A percentile compares a stretch with the other conserved stretches of the same genome.
Evolutionary conservation across 768 basidiomycete genomes (phyloP).

Genomic region (Mrakia frigida): DNA sequence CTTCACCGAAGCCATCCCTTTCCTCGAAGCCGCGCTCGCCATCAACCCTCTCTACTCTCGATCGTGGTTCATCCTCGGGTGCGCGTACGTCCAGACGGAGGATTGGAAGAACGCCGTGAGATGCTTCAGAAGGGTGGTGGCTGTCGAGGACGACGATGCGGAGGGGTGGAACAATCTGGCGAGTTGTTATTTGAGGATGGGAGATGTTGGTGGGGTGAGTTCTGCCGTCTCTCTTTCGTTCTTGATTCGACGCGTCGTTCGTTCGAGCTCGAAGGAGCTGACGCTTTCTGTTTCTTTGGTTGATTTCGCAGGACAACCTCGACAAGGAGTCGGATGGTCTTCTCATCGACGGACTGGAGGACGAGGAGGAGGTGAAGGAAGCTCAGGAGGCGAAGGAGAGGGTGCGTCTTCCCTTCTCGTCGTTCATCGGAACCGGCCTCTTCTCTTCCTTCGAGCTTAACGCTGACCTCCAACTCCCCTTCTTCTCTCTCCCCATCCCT

Average conservation of each 20-base stretch:
- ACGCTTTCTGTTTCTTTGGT: no score
- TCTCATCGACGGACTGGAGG: constrained; percentile 23
- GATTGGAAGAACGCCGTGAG: constrained; percentile 77
- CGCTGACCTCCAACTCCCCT: not conserved
- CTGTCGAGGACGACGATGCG: constrained; percentile 89
- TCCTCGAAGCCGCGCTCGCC: constrained; percentile 65
- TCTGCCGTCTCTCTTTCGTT: no score
- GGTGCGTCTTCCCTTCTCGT: no score
- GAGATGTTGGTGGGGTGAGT: constrained; percentile 43
- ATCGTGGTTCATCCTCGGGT: constrained; percentile 96
- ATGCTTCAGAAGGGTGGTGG: constrained; percentile 78
- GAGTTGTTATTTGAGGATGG: constrained; percentile 83
- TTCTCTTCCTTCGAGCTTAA: not conserved
- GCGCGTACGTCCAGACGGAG: constrained; percentile 74
- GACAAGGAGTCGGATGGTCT: constrained; percentile 28
- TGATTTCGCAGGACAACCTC: constrained; percentile 17
- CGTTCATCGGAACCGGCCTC: no score
- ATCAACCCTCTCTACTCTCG: constrained; percentile 85
- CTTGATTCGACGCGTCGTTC: not conserved
- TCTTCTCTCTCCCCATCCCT: not conserved
- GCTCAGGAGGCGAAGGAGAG: not conserved
- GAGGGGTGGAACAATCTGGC: constrained; percentile 99
- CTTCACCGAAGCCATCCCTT: constrained; percentile 59
- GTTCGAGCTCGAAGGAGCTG: not conserved
- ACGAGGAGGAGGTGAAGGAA: constrained; percentile 13